A percentile compares a stretch with the other conserved stretches of the same genome.
phyloP scores from a whole-genome alignment of 495 filamentous ascomycete genomes.

The Chaetomium tenue region DNA sequence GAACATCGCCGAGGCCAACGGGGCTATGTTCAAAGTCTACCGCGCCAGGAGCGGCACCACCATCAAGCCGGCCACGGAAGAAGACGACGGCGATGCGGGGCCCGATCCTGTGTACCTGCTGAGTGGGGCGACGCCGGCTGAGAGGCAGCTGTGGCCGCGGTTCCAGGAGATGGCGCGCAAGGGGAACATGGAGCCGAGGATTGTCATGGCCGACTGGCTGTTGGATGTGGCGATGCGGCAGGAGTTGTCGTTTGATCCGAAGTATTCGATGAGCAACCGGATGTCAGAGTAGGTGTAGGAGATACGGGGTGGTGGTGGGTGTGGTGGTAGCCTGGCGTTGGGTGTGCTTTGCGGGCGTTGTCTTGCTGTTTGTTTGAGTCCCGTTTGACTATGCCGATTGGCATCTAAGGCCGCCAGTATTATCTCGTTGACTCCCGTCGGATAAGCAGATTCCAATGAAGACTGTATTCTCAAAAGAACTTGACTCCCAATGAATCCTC shows the following conservation, averaged over 20 bases:
- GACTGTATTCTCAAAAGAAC: slow-evolving; percentile 65
- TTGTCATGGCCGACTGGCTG: slow-evolving; percentile 85
- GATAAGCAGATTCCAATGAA: background rate
- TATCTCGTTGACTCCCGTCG: background rate
- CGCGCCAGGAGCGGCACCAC: slow-evolving; percentile 63
- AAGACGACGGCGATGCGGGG: slow-evolving; percentile 54
- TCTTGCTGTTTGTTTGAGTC: background rate
- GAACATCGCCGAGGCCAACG: slow-evolving; percentile 82
- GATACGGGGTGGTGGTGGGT: background rate
- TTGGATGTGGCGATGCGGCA: slow-evolving; percentile 87
- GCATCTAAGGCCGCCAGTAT: slow-evolving; percentile 5
- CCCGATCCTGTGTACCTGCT: slow-evolving; percentile 77
- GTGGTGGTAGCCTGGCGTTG: slow-evolving; percentile 1
- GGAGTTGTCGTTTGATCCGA: slow-evolving; percentile 60
- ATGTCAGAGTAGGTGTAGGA: background rate
- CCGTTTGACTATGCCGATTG: background rate
- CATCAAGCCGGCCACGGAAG: slow-evolving; percentile 55
- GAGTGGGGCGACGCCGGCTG: slow-evolving; percentile 59
- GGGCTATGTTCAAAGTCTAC: slow-evolving; percentile 77
- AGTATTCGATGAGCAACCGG: slow-evolving; percentile 48
- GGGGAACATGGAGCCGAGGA: slow-evolving; percentile 66
- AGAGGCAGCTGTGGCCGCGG: slow-evolving; percentile 72
- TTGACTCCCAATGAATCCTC: slow-evolving; percentile 90
- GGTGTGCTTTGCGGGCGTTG: slow-evolving; percentile 2
- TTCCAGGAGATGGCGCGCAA: slow-evolving; percentile 75